Base-by-base conservation (phyloP, 1,139 yeast species). In the Debaryomyces subglobosus region DNA sequence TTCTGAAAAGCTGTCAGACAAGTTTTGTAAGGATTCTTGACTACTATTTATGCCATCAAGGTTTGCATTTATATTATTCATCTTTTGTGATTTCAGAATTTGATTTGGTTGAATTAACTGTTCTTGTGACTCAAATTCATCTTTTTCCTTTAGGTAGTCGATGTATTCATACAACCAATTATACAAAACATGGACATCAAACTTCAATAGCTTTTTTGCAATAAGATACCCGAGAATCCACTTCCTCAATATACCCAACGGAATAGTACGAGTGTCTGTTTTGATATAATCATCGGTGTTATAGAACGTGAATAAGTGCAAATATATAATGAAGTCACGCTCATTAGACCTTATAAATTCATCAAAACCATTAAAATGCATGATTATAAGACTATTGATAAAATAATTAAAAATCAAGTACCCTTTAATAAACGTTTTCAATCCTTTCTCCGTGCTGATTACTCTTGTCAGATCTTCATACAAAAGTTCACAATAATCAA, bases 351-450 rank as follows among this genome's bases (percentile, higher is more conserved):
- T 70, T 45, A 76, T 71, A 52, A 76, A 76, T 44, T 64, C 64
- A 53, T 72, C 78, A 53, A 76, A 76, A 6, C 81, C 81, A 46
- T 68, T 62, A 57, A 72, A 76, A 55, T 74, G 77, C 47, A 72
- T 51, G 74, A 75, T 72, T 44, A 76, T 69, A 53, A 73, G 71
- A 49, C 74, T 68, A 53, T 73, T 75, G 46, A 76, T 71, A 55
- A 73, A 75, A 56, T 75, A 76, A 54, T 71, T 72, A 61, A 75
- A 72, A 34, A 74, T 68, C 52, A 76, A 62, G 54, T 66, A 76
- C 4, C 79, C 78, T 49, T 66, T 65, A 20, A 74, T 64, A 54
- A 72, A 76, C 35, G 56, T 49, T 45, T 60, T 61, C 33, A 63
- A 57, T 35, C 64, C 64, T 10, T 56, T 53, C 20, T 59, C 58